Evolutionary conservation across 768 basidiomycete genomes (phyloP).

Genomic region (Mycena vitilis): DNA sequence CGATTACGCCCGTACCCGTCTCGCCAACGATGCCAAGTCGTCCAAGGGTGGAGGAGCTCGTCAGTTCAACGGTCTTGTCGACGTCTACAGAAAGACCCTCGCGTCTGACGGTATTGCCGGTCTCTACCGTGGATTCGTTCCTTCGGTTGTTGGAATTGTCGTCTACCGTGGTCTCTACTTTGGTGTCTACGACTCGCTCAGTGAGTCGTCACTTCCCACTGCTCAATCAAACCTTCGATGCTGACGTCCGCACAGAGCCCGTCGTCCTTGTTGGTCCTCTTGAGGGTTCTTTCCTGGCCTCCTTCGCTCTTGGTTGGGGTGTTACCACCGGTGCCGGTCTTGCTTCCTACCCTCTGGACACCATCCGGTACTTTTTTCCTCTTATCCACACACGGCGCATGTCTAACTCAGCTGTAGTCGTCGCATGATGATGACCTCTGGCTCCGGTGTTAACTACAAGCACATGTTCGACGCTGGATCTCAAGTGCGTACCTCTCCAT

Average conservation of each 20-base stretch:
- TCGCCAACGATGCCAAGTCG: slow-evolving; percentile 97
- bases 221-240: slow-evolving; percentile 32
- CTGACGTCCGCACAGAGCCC: slow-evolving; percentile 71
- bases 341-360: slow-evolving; percentile 95
- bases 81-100: slow-evolving; percentile 97
- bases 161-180: slow-evolving; percentile 99
- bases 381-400: slow-evolving; percentile 19
- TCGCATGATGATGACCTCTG: slow-evolving; percentile 99
- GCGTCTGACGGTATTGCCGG: slow-evolving; percentile 97
- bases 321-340: slow-evolving; percentile 99
- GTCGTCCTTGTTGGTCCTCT: slow-evolving; percentile 97
- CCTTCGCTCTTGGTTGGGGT: slow-evolving; percentile 98
- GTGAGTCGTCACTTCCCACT: slow-evolving; percentile 48
- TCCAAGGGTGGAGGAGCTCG: slow-evolving; percentile 90
- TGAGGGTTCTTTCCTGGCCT: slow-evolving; percentile 96
- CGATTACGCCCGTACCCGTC: slow-evolving; percentile 99
- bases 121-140: slow-evolving; percentile 99
- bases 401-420: slow-evolving; percentile 70
- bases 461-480: slow-evolving; percentile 97
- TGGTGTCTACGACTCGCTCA: slow-evolving; percentile 95
- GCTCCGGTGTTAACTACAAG: slow-evolving; percentile 96
- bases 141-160: slow-evolving; percentile 98
- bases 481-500: slow-evolving; percentile 53
- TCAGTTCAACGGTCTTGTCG: slow-evolving; percentile 98
- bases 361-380: slow-evolving; percentile 73